Conservation (phyloP, 176 grass and related monocot genomes). For the Bonia amplexicaulis region DNA sequence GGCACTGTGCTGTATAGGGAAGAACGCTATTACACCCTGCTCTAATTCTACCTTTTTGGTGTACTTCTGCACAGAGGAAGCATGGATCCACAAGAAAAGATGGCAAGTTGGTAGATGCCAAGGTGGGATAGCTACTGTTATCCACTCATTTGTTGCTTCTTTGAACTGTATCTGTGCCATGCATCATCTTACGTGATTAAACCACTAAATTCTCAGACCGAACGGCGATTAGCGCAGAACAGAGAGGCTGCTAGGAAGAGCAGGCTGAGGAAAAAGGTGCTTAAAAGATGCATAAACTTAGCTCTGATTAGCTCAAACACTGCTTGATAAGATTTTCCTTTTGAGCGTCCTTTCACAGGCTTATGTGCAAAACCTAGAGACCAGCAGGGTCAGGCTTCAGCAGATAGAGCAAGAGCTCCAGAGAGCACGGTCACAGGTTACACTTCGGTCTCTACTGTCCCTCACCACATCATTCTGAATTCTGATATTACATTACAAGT, state of each 20-base stretch:
- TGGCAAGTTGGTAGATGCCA: conserved; percentile 67
- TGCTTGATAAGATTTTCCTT: background rate
- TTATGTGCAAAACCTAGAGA: conserved; percentile 95
- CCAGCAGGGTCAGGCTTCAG: conserved; percentile 86
- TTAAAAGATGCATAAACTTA: background rate
- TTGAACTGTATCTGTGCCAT: background rate
- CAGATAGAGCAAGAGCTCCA: conserved; percentile 92
- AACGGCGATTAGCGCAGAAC: conserved; percentile 93
- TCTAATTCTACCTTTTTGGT: conserved; percentile 23
- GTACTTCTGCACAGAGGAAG: conserved; percentile 62
- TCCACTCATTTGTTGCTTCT: background rate
- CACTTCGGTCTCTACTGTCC: background rate
- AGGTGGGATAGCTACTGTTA: conserved; percentile 46
- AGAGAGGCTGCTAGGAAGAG: conserved; percentile 97
- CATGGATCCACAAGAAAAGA: conserved; percentile 74
- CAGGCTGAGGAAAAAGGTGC: conserved; percentile 93
- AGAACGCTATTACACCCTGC: background rate
- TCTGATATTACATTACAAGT: background rate
- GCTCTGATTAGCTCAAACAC: background rate
- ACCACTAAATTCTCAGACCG: conserved; percentile 37
- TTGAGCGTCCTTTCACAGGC: conserved; percentile 40
- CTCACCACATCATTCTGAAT: background rate
- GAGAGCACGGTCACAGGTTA: conserved; percentile 85
- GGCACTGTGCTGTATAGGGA: conserved; percentile 30
- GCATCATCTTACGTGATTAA: background rate